Evolutionary conservation across 495 filamentous ascomycete species (phyloP), one percentile per base, ranked within the genome.

Genomic region (Talaromyces proteolyticus): DNA sequence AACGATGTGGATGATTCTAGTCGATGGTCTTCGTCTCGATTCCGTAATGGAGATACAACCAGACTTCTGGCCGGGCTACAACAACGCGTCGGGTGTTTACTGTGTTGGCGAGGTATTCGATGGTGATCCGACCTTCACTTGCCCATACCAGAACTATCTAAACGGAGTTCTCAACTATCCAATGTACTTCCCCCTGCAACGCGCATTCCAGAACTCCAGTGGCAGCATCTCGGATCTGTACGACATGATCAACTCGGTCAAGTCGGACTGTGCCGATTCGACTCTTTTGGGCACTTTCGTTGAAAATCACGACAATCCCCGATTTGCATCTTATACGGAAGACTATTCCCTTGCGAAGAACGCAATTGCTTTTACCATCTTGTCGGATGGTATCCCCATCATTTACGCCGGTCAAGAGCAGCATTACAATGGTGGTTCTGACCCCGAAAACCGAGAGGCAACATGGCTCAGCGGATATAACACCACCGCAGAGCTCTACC

Each of bases 11-110:
- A 34, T 18, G 14, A 19, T 4, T 10, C 26, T 16, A 73, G 69
- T 94, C 52, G 89, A 94, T 54, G 89, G 86, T 4, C 75, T 94
- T 29, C 82, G 89, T 18, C 68, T 93, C 23, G 89, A 93, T 59
- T 87, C 84, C 3, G 84, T 79, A 17, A 83, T 81, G 55, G 80
- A 94, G 53, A 83, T 89, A 42, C 76, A 85, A 56, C 79, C 79
- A 42, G 73, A 72, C 34, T 92, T 91, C 68, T 92, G 80, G 76
- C 59, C 79, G 0, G 74, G 60, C 10, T 91, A 87, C 61, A 70
- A 73, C 20, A 52, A 63, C 14, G 82, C 85, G 26, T 82, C 86
- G 1, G 86, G 84, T 14, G 82, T 91, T 6, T 89, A 86, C 67
- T 72, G 78, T 21, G 66, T 85, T 3, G 86, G 87, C 0, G 88